Conservation (phyloP, 2,329 filamentous ascomycete species). For the Orbilia brochopaga region DNA sequence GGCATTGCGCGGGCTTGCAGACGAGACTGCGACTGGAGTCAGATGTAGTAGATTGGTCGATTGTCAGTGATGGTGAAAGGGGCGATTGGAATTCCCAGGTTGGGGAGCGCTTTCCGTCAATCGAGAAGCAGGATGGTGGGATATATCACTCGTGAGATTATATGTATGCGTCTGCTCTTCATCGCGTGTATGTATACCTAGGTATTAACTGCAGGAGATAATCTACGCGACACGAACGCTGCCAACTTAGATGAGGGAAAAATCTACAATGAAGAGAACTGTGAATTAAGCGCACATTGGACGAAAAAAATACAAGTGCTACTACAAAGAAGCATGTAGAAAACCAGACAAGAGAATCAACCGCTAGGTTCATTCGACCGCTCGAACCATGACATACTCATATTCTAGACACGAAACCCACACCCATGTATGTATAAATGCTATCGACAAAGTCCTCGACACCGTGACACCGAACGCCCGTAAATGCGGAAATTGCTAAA, state of each 20-base stretch:
- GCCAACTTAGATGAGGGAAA: too few relatives aligned
- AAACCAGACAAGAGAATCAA: background rate
- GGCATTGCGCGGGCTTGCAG: conserved; percentile 57
- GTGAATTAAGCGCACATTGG: too few relatives aligned
- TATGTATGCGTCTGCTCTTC: too few relatives aligned
- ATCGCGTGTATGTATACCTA: too few relatives aligned
- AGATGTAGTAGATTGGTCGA: background rate
- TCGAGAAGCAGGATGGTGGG: too few relatives aligned
- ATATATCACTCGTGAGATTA: too few relatives aligned
- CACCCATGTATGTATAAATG: conserved; percentile 21
- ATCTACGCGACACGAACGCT: too few relatives aligned
- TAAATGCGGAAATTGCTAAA: background rate
- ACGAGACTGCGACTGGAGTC: background rate
- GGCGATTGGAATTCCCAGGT: background rate
- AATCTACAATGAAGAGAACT: too few relatives aligned
- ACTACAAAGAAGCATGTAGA: background rate
- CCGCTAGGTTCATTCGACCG: conserved; percentile 13
- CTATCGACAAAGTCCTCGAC: background rate
- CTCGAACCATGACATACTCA: conserved; percentile 50
- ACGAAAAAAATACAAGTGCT: too few relatives aligned
- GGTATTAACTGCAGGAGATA: too few relatives aligned
- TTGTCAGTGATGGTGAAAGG: background rate
- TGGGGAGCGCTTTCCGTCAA: background rate
- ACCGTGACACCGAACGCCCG: background rate
- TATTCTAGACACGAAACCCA: conserved; percentile 25